Evolutionary conservation across 1,284 basidiomycete genomes (phyloP).

Genomic region (Pseudozyma hubeiensis): DNA sequence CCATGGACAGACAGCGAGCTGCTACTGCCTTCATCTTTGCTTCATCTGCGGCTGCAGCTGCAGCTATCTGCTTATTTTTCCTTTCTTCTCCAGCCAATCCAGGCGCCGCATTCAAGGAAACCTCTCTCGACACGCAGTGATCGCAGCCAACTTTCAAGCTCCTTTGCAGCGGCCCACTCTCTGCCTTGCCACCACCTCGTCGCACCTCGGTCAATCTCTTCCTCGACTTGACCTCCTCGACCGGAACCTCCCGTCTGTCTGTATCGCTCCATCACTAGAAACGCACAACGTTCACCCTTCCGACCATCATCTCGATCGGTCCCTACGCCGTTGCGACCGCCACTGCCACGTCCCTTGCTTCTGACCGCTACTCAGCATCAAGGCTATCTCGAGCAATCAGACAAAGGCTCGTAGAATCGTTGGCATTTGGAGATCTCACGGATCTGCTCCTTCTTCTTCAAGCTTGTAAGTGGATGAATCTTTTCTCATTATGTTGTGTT

Average conservation of each 20-base stretch:
- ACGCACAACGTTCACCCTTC: conserved; percentile 3
- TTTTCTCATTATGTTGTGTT: too few relatives aligned
- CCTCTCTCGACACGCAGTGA: conserved; percentile 1
- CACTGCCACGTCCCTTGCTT: not conserved
- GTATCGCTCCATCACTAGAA: not conserved
- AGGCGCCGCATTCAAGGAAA: not conserved
- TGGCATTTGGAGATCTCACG: too few relatives aligned
- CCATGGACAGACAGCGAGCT: conserved; percentile 10
- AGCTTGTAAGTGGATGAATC: too few relatives aligned
- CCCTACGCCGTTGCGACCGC: not conserved
- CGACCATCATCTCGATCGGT: conserved; percentile 7
- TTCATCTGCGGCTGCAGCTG: conserved; percentile 1
- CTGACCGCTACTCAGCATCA: too few relatives aligned
- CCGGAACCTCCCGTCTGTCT: not conserved
- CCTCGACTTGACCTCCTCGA: not conserved
- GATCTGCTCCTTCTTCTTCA: too few relatives aligned
- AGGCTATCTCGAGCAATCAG: too few relatives aligned
- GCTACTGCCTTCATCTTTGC: conserved; percentile 45
- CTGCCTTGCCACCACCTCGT: not conserved
- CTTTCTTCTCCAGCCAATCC: conserved; percentile 1
- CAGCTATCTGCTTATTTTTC: too few relatives aligned
- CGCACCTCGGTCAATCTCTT: not conserved
- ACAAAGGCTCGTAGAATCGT: too few relatives aligned
- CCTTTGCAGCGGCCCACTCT: not conserved
- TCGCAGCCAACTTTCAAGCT: not conserved